These are phyloP conservation scores for Betula pendula DNA, from an alignment of 306 rosid species.

Conservation along the genomic window DNA sequence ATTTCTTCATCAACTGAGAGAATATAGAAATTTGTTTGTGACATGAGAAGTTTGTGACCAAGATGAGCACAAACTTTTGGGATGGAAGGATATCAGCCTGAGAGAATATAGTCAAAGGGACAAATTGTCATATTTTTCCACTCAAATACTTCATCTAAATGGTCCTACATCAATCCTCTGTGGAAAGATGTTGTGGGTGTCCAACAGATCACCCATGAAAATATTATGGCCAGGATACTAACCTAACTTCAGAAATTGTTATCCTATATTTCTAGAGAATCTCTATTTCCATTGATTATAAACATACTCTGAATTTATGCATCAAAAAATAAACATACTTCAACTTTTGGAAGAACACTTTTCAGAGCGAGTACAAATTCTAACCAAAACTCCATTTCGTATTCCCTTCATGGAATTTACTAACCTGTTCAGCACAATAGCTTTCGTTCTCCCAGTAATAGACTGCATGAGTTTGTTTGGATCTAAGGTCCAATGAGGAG, in stretches of 20 bases:
- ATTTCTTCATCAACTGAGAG: neutral
- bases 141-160: neutral
- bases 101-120: neutral
- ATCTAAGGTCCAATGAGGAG: conserved; percentile 79
- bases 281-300: conserved; percentile 15
- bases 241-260: conserved; percentile 3
- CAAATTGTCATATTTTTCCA: neutral
- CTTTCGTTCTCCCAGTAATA: conserved; percentile 72
- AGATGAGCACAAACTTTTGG: neutral
- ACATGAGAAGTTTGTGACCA: neutral
- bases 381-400: neutral
- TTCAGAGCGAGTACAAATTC: conserved; percentile 4
- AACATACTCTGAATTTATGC: no score
- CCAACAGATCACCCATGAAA: conserved; percentile 12
- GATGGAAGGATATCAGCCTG: neutral
- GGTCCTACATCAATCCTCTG: neutral
- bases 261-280: neutral
- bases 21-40: neutral
- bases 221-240: neutral
- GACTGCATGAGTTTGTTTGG: conserved; percentile 54
- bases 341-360: conserved; percentile 9
- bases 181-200: neutral
- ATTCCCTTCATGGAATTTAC: conserved; percentile 21
- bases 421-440: conserved; percentile 76
- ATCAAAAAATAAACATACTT: neutral